Evolutionary conservation across 805 yeast species (phyloP), one percentile per base, ranked within the genome.

Genomic region (Pichia eremophila): DNA sequence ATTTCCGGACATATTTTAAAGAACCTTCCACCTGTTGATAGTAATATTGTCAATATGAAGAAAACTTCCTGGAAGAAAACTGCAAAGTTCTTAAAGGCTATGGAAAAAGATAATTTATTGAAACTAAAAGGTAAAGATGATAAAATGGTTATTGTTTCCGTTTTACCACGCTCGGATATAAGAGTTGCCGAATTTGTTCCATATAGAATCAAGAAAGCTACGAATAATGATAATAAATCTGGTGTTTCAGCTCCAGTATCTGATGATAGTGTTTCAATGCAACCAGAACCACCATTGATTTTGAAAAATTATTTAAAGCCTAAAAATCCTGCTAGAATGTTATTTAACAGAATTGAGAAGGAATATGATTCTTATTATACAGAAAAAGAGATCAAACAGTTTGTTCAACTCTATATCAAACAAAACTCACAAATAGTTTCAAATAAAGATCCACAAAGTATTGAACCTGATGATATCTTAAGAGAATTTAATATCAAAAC

Each of bases 21-120:
- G 44, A 86, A 88, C 63, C 64, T 91, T n/a, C 95, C 96, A 0
- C 71, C 76, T 1, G 74, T 84, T 46, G 83, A 79, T 56, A 58
- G 68, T 5, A 62, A 66, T 28, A 64, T 66, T 44, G 75, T 81
- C 38, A 81, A 76, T 54, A 74, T 85, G 49, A 90, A 89, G 63
- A 83, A 79, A 58, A 81, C 96, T 0, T 77, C 89, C 3, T 91
- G 95, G 95, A 89, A 85, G 63, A 91, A 91, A 59, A 79, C 91
- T 5, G 75, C 89, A 14, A 90, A 89, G 62, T 88, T 83, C 58
- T 66, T 91, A 46, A 91, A 88, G 59, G 81, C 85, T 8, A 87
- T 90, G 81, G 96, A 86, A 54, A 91, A 88, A 61, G 72, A 73
- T 40, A 78, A 79, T 1, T 76, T 81, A 47, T 51, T 93, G 22